Evolutionary conservation across 2,329 filamentous ascomycete genomes (phyloP), one percentile per base, ranked within the genome.

Genomic region (Reticulascus tulasneorum): DNA sequence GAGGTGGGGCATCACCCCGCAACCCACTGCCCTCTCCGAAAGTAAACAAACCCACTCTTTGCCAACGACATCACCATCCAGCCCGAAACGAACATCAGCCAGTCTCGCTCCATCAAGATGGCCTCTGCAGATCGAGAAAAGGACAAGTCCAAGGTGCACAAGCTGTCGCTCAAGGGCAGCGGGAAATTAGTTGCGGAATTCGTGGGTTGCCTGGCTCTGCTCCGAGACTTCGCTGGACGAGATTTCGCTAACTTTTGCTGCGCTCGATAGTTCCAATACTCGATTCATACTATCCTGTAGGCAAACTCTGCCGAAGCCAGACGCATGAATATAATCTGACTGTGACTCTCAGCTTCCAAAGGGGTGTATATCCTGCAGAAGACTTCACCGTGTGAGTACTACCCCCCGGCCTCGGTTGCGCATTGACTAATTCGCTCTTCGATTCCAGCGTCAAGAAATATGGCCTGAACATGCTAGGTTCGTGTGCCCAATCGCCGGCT

Each of bases 101-200:
- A 12, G 18, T 12, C 11, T 26, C 33, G 19, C 7, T 12, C 11
- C 16, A 27, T 20, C 16, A 16, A 15, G 17, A 42, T 42, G 40
- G 28, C 30, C 12, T 27, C 40, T 23, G 32, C 7, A 36, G 16
- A 12, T 8, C 29, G 15, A 35, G 31, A 23, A 51, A 48, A 46
- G 34, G 77, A 82, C 54, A 89, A 89, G 55, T 86, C 87, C 50
- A 95, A 96, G 66, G 81, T 89, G 43, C 93, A 98, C 71, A 97
- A 95, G 73, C 78, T 98, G 45, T 86, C 90, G 23, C 73, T 96
- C 45, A 91, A 89, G 64, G 87, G 85, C 65, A 77, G 68, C 50
- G 79, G 88, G 24, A 94, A 91, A 64, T 77, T 94, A 23, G 89
- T 97, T 39, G 86, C 91, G 28, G 93, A 98, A 69, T 98, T 98